Percentiles rank a stretch among this genome's conserved stretches.
Conservation (phyloP, 306 rosid species). For the Sindora glabra region DNA sequence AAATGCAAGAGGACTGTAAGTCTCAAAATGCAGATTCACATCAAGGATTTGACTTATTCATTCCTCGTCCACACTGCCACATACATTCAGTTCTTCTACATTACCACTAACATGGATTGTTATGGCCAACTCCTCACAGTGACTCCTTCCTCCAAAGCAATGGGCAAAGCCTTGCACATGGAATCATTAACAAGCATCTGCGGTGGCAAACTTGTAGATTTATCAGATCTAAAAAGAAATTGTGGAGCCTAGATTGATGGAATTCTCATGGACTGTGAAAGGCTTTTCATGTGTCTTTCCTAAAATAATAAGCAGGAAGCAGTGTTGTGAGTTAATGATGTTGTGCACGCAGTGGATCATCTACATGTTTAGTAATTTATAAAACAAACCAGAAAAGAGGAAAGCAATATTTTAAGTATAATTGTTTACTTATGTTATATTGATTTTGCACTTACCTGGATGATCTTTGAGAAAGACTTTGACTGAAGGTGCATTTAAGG, state of each 20-base stretch:
- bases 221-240: constrained; percentile 38
- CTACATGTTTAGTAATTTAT: neutral
- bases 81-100: constrained; percentile 37
- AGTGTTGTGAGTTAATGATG: constrained; percentile 65
- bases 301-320: constrained; percentile 69
- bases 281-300: constrained; percentile 74
- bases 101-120: constrained; percentile 60
- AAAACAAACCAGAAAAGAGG: neutral
- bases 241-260: constrained; percentile 41
- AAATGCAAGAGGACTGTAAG: constrained; percentile 46
- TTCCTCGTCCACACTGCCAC: constrained; percentile 23
- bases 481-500: constrained; percentile 50
- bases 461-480: constrained; percentile 54
- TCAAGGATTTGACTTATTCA: constrained; percentile 20
- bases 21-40: constrained; percentile 47
- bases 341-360: constrained; percentile 70
- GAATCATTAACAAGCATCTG: constrained; percentile 48
- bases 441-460: constrained; percentile 40
- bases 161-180: constrained; percentile 37
- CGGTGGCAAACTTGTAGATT: constrained; percentile 11
- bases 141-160: constrained; percentile 45
- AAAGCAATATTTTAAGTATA: neutral
- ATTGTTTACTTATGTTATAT: neutral
- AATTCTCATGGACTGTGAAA: constrained; percentile 49
- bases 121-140: constrained; percentile 46